Conservation (phyloP, 305 asterid species). For the Rubia balearica region DNA sequence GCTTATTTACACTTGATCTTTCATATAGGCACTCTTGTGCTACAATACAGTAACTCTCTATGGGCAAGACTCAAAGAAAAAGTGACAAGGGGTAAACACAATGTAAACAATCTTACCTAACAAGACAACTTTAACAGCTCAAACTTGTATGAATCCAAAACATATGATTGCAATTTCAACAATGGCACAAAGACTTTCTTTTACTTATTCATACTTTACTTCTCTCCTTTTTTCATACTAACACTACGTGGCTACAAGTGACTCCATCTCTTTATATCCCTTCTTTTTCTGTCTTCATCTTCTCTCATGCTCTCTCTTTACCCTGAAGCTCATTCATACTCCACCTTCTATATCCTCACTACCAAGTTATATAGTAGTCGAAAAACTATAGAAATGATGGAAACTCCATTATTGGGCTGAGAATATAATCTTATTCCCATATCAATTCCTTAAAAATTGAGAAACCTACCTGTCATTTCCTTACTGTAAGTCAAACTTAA, state of each 20-base stretch:
- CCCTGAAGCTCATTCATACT: neutral
- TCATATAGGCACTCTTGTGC: no score
- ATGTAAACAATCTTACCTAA: neutral
- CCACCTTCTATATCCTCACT: neutral
- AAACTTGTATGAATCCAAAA: neutral
- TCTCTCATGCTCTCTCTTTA: neutral
- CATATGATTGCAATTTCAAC: neutral
- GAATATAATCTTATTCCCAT: neutral
- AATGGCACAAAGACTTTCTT: neutral
- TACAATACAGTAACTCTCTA: no score
- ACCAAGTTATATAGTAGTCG: neutral
- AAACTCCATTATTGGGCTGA: neutral
- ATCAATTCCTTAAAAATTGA: neutral
- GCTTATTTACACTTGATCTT: no score
- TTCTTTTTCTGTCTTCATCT: neutral
- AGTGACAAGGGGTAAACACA: neutral
- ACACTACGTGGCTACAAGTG: neutral
- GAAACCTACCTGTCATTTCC: no score
- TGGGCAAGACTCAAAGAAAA: no score
- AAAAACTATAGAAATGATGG: neutral
- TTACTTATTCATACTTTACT: neutral
- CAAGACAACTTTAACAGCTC: neutral
- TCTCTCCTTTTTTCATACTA: neutral
- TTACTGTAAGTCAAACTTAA: neutral
- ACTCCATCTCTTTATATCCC: neutral